These are phyloP conservation scores for Camillea tinctor DNA, from an alignment of 2,329 filamentous ascomycete genomes.

Conservation along the genomic window DNA sequence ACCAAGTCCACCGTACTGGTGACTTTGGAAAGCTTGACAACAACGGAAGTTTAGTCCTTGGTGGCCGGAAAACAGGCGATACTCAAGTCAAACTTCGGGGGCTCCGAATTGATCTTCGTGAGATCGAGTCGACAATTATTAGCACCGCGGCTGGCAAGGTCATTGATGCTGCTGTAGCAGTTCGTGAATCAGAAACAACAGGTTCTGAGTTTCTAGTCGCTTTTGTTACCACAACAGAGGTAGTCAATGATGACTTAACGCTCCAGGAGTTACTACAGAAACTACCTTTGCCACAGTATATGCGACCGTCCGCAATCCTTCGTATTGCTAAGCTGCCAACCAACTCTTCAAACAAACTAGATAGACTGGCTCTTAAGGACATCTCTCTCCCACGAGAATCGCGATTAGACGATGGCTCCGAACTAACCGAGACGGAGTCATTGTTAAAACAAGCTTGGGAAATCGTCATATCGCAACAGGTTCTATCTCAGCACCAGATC, in stretches of 20 bases:
- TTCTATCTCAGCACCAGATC: neutral
- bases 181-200: neutral
- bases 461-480: neutral
- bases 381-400: conserved; percentile 23
- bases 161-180: neutral
- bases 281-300: conserved; percentile 34
- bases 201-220: conserved; percentile 5
- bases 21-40: conserved; percentile 37
- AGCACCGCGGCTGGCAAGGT: neutral
- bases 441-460: neutral
- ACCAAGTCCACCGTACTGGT: conserved; percentile 37
- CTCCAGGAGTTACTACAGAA: conserved; percentile 7
- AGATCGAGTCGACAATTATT: conserved; percentile 27
- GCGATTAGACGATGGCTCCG: neutral
- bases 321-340: conserved; percentile 28
- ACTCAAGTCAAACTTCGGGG: conserved; percentile 28
- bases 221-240: neutral
- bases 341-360: conserved; percentile 32
- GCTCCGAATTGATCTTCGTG: conserved; percentile 35
- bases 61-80: conserved; percentile 39
- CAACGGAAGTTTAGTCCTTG: conserved; percentile 34
- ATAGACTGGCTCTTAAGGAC: conserved; percentile 26
- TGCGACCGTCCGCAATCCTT: conserved; percentile 32
- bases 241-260: neutral
- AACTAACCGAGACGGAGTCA: neutral